Conservation (phyloP, 2,329 filamentous ascomycete species). For the Neofusicoccum cordaticola region DNA sequence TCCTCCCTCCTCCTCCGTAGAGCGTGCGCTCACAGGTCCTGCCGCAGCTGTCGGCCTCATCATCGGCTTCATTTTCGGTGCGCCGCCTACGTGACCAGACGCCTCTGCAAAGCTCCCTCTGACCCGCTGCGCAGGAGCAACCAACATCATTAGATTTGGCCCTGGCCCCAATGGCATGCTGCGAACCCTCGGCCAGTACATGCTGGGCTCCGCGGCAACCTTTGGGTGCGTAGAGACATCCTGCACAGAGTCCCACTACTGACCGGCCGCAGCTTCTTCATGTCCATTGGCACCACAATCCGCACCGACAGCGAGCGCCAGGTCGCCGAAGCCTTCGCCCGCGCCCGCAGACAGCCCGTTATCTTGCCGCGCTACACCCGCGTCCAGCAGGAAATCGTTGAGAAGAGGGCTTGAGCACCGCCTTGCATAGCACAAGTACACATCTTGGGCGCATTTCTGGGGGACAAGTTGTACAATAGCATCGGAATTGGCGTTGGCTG, state of each 20-base stretch:
- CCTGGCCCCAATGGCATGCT: constrained; percentile 91
- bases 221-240: constrained; percentile 62
- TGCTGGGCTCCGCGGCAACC: constrained; percentile 89
- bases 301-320: constrained; percentile 83
- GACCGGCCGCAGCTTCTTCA: constrained; percentile 71
- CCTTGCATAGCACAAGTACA: background rate
- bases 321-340: constrained; percentile 70
- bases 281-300: constrained; percentile 97
- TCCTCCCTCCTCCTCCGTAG: constrained; percentile 12
- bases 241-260: background rate
- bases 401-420: background rate
- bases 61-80: constrained; percentile 97
- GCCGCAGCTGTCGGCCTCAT: constrained; percentile 81
- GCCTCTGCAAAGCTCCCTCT: constrained; percentile 15
- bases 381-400: constrained; percentile 9
- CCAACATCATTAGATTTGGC: constrained; percentile 93
- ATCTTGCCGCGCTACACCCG: constrained; percentile 46
- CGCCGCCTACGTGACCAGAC: constrained; percentile 22
- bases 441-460: background rate
- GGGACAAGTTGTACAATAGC: background rate
- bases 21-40: constrained; percentile 22
- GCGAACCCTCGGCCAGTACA: constrained; percentile 92
- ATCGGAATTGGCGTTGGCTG: background rate
- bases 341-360: constrained; percentile 67
- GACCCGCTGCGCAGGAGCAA: constrained; percentile 60